Conservation (phyloP, 805 yeast genomes). For the Brettanomyces nanus region DNA sequence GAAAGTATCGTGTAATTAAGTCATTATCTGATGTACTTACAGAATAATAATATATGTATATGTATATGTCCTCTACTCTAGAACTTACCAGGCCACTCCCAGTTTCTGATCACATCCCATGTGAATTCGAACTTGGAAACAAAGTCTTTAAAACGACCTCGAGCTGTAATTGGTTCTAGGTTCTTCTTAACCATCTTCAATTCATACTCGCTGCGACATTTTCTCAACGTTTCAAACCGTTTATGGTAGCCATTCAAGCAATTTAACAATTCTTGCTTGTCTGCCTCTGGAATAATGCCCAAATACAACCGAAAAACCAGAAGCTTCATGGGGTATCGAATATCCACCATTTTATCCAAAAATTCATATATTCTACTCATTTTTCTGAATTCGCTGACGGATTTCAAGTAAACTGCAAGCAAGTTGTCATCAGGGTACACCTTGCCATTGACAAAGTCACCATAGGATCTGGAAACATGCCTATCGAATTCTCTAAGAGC, state of each 20-base stretch:
- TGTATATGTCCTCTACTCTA: too few species aligned
- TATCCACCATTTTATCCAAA: slow-evolving; percentile 45
- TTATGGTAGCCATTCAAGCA: slow-evolving; percentile 15
- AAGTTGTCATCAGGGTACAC: slow-evolving; percentile 38
- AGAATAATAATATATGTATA: too few species aligned
- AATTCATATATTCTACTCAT: slow-evolving; percentile 40
- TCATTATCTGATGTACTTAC: too few species aligned
- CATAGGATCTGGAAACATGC: slow-evolving; percentile 28
- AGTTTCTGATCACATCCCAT: slow-evolving; percentile 24
- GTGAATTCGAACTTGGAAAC: slow-evolving; percentile 16
- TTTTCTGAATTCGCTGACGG: slow-evolving; percentile 40
- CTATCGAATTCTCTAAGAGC: slow-evolving; percentile 49
- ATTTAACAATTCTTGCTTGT: slow-evolving; percentile 14
- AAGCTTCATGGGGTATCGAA: slow-evolving; percentile 23
- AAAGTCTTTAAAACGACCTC: slow-evolving; percentile 18
- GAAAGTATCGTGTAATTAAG: too few species aligned
- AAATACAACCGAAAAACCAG: slow-evolving; percentile 16
- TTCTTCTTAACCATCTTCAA: slow-evolving; percentile 11
- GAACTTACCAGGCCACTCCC: slow-evolving; percentile 24
- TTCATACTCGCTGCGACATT: slow-evolving; percentile 19
- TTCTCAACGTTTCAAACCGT: slow-evolving; percentile 8
- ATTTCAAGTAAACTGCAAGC: slow-evolving; percentile 44
- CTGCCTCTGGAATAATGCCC: slow-evolving; percentile 12
- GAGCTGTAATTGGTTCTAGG: slow-evolving; percentile 5
- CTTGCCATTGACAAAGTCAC: slow-evolving; percentile 23